Evolutionary conservation across 2,329 filamentous ascomycete genomes (phyloP), one percentile per base, ranked within the genome.

Genomic region (Aspergillus felis): DNA sequence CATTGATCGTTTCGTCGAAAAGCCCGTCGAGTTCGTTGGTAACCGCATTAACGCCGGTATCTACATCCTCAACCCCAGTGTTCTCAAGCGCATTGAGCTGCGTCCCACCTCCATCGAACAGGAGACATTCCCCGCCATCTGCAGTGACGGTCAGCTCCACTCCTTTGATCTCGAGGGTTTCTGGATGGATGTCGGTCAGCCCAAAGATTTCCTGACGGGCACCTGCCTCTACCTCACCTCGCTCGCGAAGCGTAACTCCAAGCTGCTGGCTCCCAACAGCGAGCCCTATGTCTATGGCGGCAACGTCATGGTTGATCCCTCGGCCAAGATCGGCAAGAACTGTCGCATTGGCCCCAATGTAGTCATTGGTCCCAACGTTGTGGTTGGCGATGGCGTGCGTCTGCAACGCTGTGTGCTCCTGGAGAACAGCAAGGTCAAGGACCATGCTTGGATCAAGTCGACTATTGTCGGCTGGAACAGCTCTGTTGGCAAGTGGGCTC

Each of bases 111-210:
- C 92, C 6, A 99, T 97, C 74, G 93, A 99, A 80, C 93, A 97
- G 81, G 94, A 97, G 81, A 97, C 92, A 35, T 99, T 99, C 89
- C 93, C 93, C 50, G 87, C 91, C 67, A 94, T 97, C 76, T 90
- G 90, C 78, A 87, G 84, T 69, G 93, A 97, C 69, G 91, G 91
- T 64, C 85, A 93, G 77, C 82, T 97, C 62, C 93, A 97, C 83
- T 96, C 91, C 1, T 97, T 96, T 74, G 93, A 97, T 74, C 86
- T 97, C 29, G 92, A 97, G 66, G 92, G 93, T 67, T 97, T 95
- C 86, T 97, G 93, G 93, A 97, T 97, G 93, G 93, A 97, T 68
- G 91, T 99, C 64, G 93, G 93, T 69, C 93, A 99, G 79, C 93
- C 93, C 68, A 99, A 97, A 82, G 93, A 99, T 74, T 99, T 97